These are phyloP conservation scores for Mycena capillaripes DNA, from an alignment of 768 basidiomycete species.

Conservation along the genomic window DNA sequence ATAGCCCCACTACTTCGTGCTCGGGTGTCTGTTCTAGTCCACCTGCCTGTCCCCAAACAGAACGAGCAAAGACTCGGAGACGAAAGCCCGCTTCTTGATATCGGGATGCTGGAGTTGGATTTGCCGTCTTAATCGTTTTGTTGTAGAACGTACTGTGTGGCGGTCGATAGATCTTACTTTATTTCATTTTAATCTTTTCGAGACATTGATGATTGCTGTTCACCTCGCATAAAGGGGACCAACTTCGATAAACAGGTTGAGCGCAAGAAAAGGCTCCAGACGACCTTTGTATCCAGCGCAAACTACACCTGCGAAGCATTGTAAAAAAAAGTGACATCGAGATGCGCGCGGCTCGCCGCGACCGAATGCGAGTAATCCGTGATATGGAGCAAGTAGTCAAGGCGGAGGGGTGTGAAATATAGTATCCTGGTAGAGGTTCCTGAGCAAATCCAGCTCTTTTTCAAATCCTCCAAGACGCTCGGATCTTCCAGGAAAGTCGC, in stretches of 20 bases:
- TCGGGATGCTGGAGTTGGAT: not conserved
- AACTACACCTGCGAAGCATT: slow-evolving; percentile 7
- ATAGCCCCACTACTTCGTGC: no score
- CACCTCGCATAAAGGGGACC: not conserved
- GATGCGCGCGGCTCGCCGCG: not conserved
- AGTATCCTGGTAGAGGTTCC: not conserved
- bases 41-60: not conserved
- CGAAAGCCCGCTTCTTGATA: not conserved
- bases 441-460: not conserved
- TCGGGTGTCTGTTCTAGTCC: not conserved
- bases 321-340: slow-evolving; percentile 1
- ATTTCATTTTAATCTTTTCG: no score
- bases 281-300: not conserved
- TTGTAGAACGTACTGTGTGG: no score
- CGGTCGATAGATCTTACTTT: no score
- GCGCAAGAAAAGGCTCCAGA: slow-evolving; percentile 8
- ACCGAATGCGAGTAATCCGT: slow-evolving; percentile 12
- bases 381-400: slow-evolving; percentile 3
- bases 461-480: not conserved
- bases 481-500: not conserved
- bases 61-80: not conserved
- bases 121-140: not conserved
- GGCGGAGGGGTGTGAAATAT: not conserved
- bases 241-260: slow-evolving; percentile 18
- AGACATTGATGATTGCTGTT: no score